A percentile compares a stretch with the other conserved stretches of the same genome.
Conservation (phyloP, 2,329 filamentous ascomycete species). For the Huntiella savannae region DNA sequence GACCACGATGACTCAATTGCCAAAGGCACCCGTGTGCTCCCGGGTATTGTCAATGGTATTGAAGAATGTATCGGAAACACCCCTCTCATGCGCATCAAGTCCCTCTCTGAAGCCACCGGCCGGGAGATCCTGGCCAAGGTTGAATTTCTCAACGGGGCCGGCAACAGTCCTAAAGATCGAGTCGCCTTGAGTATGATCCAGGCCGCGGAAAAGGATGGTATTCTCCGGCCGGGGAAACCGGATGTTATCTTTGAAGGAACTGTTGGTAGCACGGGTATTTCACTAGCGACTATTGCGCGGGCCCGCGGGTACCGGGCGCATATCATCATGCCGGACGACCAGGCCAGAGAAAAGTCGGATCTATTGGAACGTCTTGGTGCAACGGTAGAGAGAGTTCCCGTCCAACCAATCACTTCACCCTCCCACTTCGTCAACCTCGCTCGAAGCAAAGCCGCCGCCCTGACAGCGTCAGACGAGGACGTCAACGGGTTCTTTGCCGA, state of each 20-base stretch:
- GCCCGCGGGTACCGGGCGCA: constrained; percentile 80
- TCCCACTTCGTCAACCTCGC: constrained; percentile 91
- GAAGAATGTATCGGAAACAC: constrained; percentile 89
- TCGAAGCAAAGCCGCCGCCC: constrained; percentile 52
- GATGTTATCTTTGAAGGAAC: constrained; percentile 97
- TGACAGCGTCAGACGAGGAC: constrained; percentile 40
- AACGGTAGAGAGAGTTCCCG: constrained; percentile 74
- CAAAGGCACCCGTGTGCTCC: constrained; percentile 11
- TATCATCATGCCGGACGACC: constrained; percentile 94
- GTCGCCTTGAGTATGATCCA: constrained; percentile 83
- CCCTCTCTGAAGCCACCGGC: constrained; percentile 69
- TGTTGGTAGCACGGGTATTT: constrained; percentile 90
- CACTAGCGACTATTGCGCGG: constrained; percentile 70
- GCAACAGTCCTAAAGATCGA: constrained; percentile 83
- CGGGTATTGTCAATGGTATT: constrained; percentile 49
- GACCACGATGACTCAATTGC: constrained; percentile 2
- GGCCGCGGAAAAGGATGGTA: constrained; percentile 57
- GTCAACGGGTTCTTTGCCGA: constrained; percentile 85
- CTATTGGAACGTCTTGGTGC: constrained; percentile 79
- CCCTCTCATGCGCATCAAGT: constrained; percentile 68
- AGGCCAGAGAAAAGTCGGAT: constrained; percentile 72
- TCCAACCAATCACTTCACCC: constrained; percentile 83
- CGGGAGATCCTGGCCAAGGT: constrained; percentile 85
- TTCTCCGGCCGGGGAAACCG: constrained; percentile 59
- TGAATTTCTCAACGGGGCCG: constrained; percentile 90